These are phyloP conservation scores for Cordyceps cicadae DNA, from an alignment of 2,329 filamentous ascomycete genomes.

Conservation along the genomic window DNA sequence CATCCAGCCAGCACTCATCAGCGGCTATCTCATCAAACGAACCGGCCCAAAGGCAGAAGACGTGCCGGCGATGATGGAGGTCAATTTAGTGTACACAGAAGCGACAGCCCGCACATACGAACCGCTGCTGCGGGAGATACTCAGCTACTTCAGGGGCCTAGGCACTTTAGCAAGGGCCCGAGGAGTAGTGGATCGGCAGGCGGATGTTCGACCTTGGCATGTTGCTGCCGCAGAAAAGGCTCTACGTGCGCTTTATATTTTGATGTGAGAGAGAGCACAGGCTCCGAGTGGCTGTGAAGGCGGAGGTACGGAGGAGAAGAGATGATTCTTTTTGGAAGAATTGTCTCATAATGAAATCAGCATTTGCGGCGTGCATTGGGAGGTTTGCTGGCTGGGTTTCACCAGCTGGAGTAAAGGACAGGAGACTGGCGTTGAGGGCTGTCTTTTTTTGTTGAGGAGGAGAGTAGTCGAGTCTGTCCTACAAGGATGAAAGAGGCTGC, in stretches of 20 bases:
- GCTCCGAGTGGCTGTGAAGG: background rate
- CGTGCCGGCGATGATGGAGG: slow-evolving; percentile 52
- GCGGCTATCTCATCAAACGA: slow-evolving; percentile 59
- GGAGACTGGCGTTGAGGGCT: background rate
- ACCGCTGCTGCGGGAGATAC: slow-evolving; percentile 58
- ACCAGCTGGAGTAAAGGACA: background rate
- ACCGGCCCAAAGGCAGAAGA: slow-evolving; percentile 49
- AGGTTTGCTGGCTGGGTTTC: background rate
- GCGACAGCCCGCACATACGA: slow-evolving; percentile 48
- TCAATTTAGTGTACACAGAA: slow-evolving; percentile 54
- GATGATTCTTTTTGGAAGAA: background rate
- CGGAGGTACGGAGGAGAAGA: background rate
- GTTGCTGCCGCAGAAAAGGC: slow-evolving; percentile 63
- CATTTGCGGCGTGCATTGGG: background rate
- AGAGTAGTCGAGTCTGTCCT: background rate
- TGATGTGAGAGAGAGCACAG: slow-evolving; percentile 38
- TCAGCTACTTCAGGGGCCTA: slow-evolving; percentile 60
- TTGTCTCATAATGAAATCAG: background rate
- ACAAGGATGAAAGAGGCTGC: background rate
- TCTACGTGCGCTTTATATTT: slow-evolving; percentile 54
- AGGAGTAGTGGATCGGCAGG: slow-evolving; percentile 50
- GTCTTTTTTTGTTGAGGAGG: background rate
- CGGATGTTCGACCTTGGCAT: slow-evolving; percentile 68
- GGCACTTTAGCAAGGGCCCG: slow-evolving; percentile 61
- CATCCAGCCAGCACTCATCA: slow-evolving; percentile 49